Conservation (phyloP, 1,139 yeast species). For the Candida tropicalis region DNA sequence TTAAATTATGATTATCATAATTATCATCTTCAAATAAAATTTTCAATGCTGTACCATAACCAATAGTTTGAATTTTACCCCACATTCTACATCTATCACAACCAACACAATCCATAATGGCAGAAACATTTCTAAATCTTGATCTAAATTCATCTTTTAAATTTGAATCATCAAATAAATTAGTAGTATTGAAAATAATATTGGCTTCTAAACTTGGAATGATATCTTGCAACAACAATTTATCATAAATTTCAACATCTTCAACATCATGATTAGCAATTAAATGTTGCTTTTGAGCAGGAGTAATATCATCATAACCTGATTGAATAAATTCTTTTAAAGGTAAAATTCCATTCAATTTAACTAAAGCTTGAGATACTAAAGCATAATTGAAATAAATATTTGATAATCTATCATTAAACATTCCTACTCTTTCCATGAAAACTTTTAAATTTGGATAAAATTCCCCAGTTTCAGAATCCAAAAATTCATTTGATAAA, state of each 20-base stretch:
- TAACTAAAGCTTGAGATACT: constrained; percentile 78
- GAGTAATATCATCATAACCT: constrained; percentile 25
- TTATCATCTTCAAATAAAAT: constrained; percentile 77
- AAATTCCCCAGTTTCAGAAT: constrained; percentile 75
- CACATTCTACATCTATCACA: constrained; percentile 97
- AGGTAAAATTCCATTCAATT: constrained; percentile 43
- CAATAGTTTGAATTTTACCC: constrained; percentile 97
- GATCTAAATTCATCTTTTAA: constrained; percentile 83
- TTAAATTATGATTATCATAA: constrained; percentile 36
- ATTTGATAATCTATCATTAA: constrained; percentile 87
- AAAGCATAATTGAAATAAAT: constrained; percentile 92
- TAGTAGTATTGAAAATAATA: constrained; percentile 46
- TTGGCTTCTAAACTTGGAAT: constrained; percentile 31
- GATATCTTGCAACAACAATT: constrained; percentile 29
- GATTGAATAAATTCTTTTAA: constrained; percentile 28
- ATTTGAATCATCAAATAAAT: constrained; percentile 56
- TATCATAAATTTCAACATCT: constrained; percentile 42
- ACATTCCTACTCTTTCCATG: constrained; percentile 86
- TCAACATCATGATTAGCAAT: constrained; percentile 41
- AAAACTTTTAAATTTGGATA: constrained; percentile 81
- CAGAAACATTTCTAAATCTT: constrained; percentile 86
- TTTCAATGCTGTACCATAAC: constrained; percentile 95
- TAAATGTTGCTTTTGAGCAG: constrained; percentile 44
- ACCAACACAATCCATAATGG: constrained; percentile 97
- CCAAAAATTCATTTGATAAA: constrained; percentile 80